Evolutionary conservation across 2,329 filamentous ascomycete species (phyloP).

Genomic region (Phialophora tarda): DNA sequence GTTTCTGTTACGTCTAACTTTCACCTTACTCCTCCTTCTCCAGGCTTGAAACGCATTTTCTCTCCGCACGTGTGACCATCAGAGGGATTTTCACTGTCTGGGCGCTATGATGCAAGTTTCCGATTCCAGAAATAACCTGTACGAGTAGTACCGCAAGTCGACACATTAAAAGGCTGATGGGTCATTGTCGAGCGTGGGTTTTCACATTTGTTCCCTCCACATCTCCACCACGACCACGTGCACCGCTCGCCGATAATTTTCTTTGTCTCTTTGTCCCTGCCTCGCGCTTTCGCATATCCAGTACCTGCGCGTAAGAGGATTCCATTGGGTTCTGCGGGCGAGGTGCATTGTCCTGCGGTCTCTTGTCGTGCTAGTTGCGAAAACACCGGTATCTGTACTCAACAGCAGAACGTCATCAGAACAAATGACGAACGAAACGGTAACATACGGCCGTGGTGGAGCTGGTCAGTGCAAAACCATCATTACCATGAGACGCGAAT

Average conservation of each 20-base stretch:
- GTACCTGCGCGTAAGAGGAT: not conserved
- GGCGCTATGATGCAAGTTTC: constrained; percentile 23
- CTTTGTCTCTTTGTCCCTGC: not conserved
- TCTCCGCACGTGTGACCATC: constrained; percentile 34
- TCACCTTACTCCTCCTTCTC: constrained; percentile 7
- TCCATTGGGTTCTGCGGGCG: not conserved
- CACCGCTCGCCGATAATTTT: not conserved
- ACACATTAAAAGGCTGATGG: not conserved
- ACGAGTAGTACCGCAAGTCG: not conserved
- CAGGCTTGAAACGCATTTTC: constrained; percentile 22
- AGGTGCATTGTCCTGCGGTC: not conserved
- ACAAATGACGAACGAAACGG: constrained; percentile 15
- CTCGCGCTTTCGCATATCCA: not conserved
- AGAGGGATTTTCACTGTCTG: constrained; percentile 19
- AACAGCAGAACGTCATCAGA: not conserved
- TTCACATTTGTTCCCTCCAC: not conserved
- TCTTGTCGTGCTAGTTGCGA: not conserved
- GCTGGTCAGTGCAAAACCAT: constrained; percentile 33
- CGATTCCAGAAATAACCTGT: not conserved
- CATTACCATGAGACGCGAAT: not conserved
- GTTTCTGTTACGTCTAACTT: constrained; percentile 36
- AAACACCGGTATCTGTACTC: not conserved
- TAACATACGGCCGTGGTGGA: constrained; percentile 37
- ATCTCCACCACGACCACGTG: not conserved
- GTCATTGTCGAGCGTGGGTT: not conserved